Evolutionary conservation across 2,329 filamentous ascomycete genomes (phyloP), one percentile per base, ranked within the genome.

Genomic region (Fusarium heterosporum): DNA sequence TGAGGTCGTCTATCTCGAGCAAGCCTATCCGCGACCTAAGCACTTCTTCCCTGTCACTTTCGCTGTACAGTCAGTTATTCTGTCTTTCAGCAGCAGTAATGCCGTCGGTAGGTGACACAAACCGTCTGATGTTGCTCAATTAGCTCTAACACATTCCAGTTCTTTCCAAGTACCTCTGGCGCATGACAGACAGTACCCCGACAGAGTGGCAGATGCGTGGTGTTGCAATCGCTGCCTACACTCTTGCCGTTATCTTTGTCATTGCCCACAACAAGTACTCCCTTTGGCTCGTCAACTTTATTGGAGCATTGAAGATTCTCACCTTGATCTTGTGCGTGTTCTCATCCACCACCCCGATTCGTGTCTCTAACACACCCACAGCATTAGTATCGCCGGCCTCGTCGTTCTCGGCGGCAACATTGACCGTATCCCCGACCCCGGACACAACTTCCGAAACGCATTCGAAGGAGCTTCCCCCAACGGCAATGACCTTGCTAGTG

Each of bases 1-100:
- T 0, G 87, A 91, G 69, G 88, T 89, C 0, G 89, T 89, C 0
- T 91, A 90, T 66, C 81, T 91, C 0, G 89, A 91, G 67, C 89
- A 91, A 70, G 86, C 87, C 0, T 92, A 85, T 64, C 88, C 88
- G 1, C 81, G 87, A 2, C 89, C 89, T 0, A 84, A 81, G 54
- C 89, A 87, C 71, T 82, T 91, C 61, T 86, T 91, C 47, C 87
- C 89, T 0, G 86, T 86, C 0, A 81, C 87, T 0, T 91, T 89
- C 72, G 89, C 89, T 0, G 83, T 90, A 4, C 86, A 89, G 71
- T 83, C 84, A 0, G 86, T 91, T 3, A 74, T 89, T 2, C 77
- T 91, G 5, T 90, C 89, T 0, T 91, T 91, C 65, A 87, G 85
- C 64, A 89, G 87, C 66, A 86, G 87, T 39, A 91, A 91, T 73